These are phyloP conservation scores for Chenopodium suecicum DNA, from an alignment of 148 eudicot species.

Conservation along the genomic window DNA sequence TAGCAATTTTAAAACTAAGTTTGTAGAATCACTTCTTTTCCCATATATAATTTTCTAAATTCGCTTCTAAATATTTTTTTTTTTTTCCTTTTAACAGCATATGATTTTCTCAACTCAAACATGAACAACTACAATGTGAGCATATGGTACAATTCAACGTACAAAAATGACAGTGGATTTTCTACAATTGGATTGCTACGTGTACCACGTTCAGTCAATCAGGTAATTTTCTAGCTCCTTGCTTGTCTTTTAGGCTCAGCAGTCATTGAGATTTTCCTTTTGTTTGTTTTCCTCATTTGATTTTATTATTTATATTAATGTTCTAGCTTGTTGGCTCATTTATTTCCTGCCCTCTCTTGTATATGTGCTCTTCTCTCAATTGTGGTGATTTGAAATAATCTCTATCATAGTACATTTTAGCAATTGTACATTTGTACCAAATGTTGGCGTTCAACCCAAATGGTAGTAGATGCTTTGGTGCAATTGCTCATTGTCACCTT, in stretches of 20 bases:
- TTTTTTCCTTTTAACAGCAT: conserved; percentile 48
- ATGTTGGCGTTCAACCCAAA: no score
- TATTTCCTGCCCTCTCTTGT: background rate
- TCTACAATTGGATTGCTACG: conserved; percentile 44
- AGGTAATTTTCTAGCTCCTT: conserved; percentile 46
- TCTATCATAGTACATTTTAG: no score
- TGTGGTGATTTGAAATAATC: background rate
- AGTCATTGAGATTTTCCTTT: background rate
- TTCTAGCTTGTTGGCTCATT: background rate
- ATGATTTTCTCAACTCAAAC: conserved; percentile 75
- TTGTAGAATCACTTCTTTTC: background rate
- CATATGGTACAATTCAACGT: conserved; percentile 86
- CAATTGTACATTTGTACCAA: no score
- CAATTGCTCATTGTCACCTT: background rate
- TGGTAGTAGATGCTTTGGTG: background rate
- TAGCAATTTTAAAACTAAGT: background rate
- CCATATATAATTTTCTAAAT: background rate
- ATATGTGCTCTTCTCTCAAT: background rate
- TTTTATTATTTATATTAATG: background rate
- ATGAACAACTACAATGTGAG: conserved; percentile 56
- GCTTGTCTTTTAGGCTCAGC: background rate
- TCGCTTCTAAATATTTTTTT: no score
- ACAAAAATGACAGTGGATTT: conserved; percentile 68
- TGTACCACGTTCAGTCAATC: conserved; percentile 76
- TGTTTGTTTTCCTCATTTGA: background rate